A percentile compares a stretch with the other conserved stretches of the same genome.
Conservation (phyloP, 768 basidiomycete genomes). For the Tricholoma bakamatsutake region DNA sequence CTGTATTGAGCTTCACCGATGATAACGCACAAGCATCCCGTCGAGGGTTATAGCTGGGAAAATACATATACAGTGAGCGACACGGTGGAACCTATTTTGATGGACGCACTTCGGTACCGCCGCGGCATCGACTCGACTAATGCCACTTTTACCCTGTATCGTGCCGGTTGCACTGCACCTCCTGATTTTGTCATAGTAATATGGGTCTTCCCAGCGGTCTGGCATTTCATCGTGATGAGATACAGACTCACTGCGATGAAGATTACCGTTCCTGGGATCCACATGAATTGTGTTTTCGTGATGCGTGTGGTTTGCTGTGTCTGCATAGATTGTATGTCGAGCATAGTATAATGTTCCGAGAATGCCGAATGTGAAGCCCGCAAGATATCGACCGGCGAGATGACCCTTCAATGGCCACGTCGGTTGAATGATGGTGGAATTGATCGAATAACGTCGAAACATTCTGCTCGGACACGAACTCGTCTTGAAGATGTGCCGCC, state of each 20-base stretch:
- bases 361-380: constrained; percentile 4
- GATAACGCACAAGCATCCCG: constrained; percentile 3
- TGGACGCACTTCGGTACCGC: constrained; percentile 10
- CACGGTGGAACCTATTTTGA: background rate
- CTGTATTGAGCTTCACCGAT: background rate
- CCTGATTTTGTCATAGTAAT: background rate
- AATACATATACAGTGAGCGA: background rate
- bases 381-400: background rate
- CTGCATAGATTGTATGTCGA: constrained; percentile 1
- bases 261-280: background rate
- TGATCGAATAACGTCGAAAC: background rate
- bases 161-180: background rate
- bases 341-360: constrained; percentile 5
- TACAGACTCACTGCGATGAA: background rate
- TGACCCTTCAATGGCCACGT: background rate
- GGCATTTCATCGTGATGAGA: background rate
- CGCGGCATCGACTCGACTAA: constrained; percentile 9
- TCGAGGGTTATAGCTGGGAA: background rate
- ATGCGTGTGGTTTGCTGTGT: background rate
- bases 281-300: background rate
- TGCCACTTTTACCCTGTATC: constrained; percentile 4
- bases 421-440: background rate
- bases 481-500: too few species aligned
- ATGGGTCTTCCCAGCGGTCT: background rate
- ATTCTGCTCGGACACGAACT: background rate